Conservation (phyloP, 2,329 filamentous ascomycete genomes). For the Trichoderma harzianum region DNA sequence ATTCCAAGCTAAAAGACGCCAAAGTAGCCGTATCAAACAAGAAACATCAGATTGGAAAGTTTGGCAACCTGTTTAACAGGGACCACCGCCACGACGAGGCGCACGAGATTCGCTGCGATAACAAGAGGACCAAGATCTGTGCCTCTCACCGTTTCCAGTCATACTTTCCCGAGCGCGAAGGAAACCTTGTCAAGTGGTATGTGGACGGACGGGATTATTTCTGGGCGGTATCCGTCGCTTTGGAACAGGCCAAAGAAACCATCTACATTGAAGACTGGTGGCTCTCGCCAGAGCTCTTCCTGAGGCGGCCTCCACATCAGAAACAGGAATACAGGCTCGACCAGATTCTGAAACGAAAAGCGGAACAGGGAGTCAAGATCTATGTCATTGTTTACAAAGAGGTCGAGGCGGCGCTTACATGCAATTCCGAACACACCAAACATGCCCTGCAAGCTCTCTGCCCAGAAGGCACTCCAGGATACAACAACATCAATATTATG, state of each 20-base stretch:
- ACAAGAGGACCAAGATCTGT: constrained; percentile 68
- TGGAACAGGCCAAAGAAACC: constrained; percentile 86
- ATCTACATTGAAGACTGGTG: constrained; percentile 99
- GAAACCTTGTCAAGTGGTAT: constrained; percentile 93
- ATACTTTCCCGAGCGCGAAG: constrained; percentile 81
- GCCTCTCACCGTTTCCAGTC: constrained; percentile 81
- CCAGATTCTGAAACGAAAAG: constrained; percentile 78
- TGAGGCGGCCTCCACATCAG: constrained; percentile 77
- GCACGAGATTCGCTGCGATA: constrained; percentile 80
- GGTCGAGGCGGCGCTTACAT: constrained; percentile 75
- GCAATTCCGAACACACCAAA: constrained; percentile 91
- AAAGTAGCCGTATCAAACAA: constrained; percentile 57
- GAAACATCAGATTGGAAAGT: constrained; percentile 61
- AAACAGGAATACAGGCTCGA: constrained; percentile 88
- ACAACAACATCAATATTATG: constrained; percentile 86
- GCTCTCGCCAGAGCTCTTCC: constrained; percentile 83
- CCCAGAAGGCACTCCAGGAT: constrained; percentile 73
- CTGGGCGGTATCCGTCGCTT: constrained; percentile 83
- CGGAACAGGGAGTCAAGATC: constrained; percentile 91
- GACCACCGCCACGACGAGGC: constrained; percentile 93
- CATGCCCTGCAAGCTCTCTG: constrained; percentile 76
- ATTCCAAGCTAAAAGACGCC: constrained; percentile 53
- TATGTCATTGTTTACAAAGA: constrained; percentile 93
- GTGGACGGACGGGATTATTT: constrained; percentile 95
- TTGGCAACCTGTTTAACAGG: constrained; percentile 70